phyloP scores from a whole-genome alignment of 2,329 filamentous ascomycete genomes.

The Akanthomyces lecanii region DNA sequence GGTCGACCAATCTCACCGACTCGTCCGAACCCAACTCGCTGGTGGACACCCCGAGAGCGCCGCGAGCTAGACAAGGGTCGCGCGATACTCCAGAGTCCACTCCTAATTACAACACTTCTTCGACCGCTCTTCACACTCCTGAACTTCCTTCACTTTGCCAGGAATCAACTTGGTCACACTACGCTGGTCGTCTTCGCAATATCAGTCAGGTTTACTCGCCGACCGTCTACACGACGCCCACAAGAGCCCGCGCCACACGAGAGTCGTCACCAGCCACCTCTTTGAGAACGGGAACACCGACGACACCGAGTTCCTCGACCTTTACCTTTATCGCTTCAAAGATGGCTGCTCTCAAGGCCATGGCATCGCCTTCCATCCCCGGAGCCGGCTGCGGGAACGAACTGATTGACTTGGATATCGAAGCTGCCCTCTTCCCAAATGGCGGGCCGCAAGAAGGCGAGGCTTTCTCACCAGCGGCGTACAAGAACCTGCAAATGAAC shows the following conservation, averaged over 20 bases:
- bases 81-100: slow-evolving; percentile 9
- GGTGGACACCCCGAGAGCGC: slow-evolving; percentile 7
- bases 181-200: slow-evolving; percentile 11
- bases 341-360: slow-evolving; percentile 39
- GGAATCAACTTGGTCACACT: slow-evolving; percentile 25
- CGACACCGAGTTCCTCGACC: slow-evolving; percentile 28
- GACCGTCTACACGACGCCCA: slow-evolving; percentile 13
- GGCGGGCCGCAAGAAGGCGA: slow-evolving; percentile 41
- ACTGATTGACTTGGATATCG: slow-evolving; percentile 52
- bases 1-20: slow-evolving; percentile 4
- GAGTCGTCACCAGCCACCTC: slow-evolving; percentile 22
- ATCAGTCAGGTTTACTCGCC: slow-evolving; percentile 7
- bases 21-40: slow-evolving; percentile 2
- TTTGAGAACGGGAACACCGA: slow-evolving; percentile 25
- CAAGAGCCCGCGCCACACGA: slow-evolving; percentile 6
- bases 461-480: slow-evolving; percentile 54
- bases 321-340: slow-evolving; percentile 45
- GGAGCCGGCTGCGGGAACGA: slow-evolving; percentile 44
- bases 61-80: slow-evolving; percentile 15
- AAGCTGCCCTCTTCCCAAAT: slow-evolving; percentile 49
- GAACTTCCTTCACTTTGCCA: slow-evolving; percentile 21
- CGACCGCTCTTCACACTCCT: slow-evolving; percentile 11
- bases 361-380: slow-evolving; percentile 21
- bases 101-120: slow-evolving; percentile 6
- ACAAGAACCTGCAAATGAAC: slow-evolving; percentile 57